Percentiles rank a stretch among this genome's conserved stretches.
Evolutionary conservation across 202 grass and related monocot genomes (phyloP).

Genomic region (Cymbopogon flexuosus): DNA sequence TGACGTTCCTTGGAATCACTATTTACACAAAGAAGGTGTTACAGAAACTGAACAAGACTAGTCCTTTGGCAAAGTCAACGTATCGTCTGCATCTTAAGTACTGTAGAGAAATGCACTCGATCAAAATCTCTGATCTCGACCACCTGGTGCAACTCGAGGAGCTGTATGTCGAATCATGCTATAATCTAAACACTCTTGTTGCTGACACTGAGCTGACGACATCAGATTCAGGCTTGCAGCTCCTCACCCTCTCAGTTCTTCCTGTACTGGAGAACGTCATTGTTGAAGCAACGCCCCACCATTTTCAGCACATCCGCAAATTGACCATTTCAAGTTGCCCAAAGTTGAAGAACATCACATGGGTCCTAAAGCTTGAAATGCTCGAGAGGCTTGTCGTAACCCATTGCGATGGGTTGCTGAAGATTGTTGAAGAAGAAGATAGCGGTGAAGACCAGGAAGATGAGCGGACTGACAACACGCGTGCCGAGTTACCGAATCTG

Average conservation of each 20-base stretch:
- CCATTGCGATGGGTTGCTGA: conserved; percentile 46
- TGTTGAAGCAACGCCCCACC: conserved; percentile 41
- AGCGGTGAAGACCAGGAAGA: conserved; percentile 1
- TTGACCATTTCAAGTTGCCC: conserved; percentile 48
- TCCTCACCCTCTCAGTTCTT: conserved; percentile 57
- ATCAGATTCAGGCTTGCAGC: conserved; percentile 33
- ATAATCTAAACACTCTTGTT: conserved; percentile 44
- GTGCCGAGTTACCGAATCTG: conserved; percentile 40
- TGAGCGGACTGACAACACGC: background rate
- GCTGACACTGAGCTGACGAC: conserved; percentile 28
- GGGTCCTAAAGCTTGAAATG: conserved; percentile 50
- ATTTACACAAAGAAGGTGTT: conserved; percentile 67
- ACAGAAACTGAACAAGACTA: conserved; percentile 48
- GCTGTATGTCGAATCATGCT: conserved; percentile 61
- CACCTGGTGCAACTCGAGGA: conserved; percentile 63
- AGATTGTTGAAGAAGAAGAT: conserved; percentile 43
- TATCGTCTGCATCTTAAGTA: conserved; percentile 53
- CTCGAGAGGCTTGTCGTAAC: conserved; percentile 68
- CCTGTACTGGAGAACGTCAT: conserved; percentile 44
- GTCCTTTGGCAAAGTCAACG: conserved; percentile 65
- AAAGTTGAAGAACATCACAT: conserved; percentile 48
- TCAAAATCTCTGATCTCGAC: conserved; percentile 63
- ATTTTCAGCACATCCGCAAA: conserved; percentile 50
- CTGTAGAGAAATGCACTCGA: conserved; percentile 48
- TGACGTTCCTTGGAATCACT: conserved; percentile 62